Evolutionary conservation across 1,139 yeast species (phyloP).

Genomic region (Saccharomyces pastorianus): DNA sequence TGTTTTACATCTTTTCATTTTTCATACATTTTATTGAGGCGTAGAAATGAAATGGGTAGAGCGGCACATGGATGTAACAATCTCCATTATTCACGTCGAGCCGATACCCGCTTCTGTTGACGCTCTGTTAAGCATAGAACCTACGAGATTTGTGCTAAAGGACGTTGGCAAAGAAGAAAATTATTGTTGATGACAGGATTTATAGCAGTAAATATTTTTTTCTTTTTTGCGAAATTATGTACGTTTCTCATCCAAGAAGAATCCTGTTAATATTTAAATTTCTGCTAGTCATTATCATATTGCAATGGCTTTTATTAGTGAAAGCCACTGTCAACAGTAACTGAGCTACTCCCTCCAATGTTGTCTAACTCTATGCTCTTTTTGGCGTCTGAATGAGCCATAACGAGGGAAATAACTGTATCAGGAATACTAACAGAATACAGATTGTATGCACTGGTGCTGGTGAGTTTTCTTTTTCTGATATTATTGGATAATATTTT

Average conservation of each 20-base stretch:
- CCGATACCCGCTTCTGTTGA: background rate
- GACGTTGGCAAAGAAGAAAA: background rate
- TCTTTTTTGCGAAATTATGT: background rate
- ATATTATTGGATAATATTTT: background rate
- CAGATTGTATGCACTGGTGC: background rate
- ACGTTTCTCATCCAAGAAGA: background rate
- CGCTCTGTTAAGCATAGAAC: background rate
- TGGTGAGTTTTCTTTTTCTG: background rate
- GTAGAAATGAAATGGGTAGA: background rate
- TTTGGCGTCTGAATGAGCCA: background rate
- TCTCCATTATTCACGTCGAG: background rate
- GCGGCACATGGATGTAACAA: background rate
- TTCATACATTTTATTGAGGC: background rate
- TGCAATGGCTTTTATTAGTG: background rate
- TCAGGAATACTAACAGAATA: background rate
- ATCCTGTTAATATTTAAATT: no score
- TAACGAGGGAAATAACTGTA: background rate
- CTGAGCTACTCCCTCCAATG: background rate
- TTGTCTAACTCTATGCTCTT: background rate
- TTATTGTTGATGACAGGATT: background rate
- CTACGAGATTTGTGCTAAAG: background rate
- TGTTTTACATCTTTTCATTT: no score
- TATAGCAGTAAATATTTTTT: background rate
- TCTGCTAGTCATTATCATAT: background rate
- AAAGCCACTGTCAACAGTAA: background rate